These are phyloP conservation scores for Tetrahymena thermophila DNA, from an alignment of 73 alveolate species.

Conservation along the genomic window DNA sequence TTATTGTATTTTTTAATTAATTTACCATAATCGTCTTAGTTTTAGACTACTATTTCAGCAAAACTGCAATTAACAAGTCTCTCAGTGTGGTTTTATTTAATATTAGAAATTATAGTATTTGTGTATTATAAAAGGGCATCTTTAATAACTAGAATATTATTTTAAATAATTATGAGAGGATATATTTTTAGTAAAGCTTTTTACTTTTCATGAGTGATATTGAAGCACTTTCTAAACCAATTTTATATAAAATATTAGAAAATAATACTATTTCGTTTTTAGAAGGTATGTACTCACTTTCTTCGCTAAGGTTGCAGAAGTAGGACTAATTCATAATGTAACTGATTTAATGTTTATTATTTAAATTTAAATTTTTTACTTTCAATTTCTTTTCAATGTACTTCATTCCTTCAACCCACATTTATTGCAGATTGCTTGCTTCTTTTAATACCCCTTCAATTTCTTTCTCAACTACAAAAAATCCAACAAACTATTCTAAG, in stretches of 20 bases:
- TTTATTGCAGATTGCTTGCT: neutral
- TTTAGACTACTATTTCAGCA: neutral
- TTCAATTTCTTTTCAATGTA: neutral
- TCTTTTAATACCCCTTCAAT: neutral
- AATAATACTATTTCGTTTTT: neutral
- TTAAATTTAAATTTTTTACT: neutral
- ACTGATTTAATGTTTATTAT: too few relatives aligned
- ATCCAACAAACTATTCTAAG: neutral
- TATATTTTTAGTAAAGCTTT: too few relatives aligned
- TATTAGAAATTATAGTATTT: neutral
- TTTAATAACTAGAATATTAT: neutral
- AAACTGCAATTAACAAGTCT: neutral
- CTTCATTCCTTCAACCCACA: slow-evolving; percentile 2
- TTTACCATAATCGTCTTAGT: neutral
- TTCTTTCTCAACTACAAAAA: neutral
- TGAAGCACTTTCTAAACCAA: neutral
- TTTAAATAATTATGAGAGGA: too few relatives aligned
- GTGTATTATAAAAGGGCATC: neutral
- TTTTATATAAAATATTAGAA: neutral
- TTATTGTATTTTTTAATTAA: neutral
- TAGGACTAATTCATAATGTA: neutral
- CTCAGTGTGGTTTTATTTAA: neutral
- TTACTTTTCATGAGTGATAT: neutral
- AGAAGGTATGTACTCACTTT: neutral
- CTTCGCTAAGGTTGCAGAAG: neutral